Evolutionary conservation across 106 monocot species (phyloP).

Genomic region (Iris macrosiphon): DNA sequence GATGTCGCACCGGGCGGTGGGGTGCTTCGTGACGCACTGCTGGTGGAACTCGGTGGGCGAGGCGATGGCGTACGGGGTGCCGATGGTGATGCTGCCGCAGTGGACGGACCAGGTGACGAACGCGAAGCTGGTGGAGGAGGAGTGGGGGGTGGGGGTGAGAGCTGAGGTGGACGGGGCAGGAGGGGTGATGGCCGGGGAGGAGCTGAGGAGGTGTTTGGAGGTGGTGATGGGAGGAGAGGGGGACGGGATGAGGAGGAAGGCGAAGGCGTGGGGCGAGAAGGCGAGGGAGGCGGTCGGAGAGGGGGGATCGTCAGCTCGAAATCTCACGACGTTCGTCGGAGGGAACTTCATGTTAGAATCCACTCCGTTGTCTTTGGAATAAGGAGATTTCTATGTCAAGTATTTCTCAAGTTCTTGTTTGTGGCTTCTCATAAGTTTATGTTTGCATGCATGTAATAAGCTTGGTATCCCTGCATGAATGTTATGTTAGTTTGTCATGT

Average conservation of each 20-base stretch:
- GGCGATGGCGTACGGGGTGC: not conserved
- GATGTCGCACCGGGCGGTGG: conserved; percentile 22
- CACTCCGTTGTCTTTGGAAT: too few relatives aligned
- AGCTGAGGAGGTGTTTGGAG: not conserved
- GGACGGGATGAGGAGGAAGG: conserved; percentile 8
- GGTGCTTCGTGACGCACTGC: conserved; percentile 35
- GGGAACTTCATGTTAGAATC: too few relatives aligned
- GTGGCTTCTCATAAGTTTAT: too few relatives aligned
- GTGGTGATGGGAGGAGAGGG: conserved; percentile 9
- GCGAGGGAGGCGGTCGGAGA: conserved; percentile 3
- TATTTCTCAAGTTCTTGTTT: too few relatives aligned
- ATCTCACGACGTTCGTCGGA: conserved; percentile 10
- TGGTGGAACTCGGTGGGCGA: conserved; percentile 20
- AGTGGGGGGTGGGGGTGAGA: conserved; percentile 11
- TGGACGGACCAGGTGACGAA: conserved; percentile 12
- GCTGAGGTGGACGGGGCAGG: not conserved
- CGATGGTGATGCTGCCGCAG: conserved; percentile 11
- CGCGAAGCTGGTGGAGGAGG: conserved; percentile 8
- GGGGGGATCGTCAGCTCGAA: conserved; percentile 21
- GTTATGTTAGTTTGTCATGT: too few relatives aligned
- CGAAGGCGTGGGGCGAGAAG: conserved; percentile 15
- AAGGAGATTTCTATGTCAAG: too few relatives aligned
- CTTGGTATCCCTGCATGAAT: too few relatives aligned
- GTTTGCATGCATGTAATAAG: too few relatives aligned
- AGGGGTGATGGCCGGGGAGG: conserved; percentile 1